Conservation (phyloP, 495 filamentous ascomycete species). For the Xylona heveae region DNA sequence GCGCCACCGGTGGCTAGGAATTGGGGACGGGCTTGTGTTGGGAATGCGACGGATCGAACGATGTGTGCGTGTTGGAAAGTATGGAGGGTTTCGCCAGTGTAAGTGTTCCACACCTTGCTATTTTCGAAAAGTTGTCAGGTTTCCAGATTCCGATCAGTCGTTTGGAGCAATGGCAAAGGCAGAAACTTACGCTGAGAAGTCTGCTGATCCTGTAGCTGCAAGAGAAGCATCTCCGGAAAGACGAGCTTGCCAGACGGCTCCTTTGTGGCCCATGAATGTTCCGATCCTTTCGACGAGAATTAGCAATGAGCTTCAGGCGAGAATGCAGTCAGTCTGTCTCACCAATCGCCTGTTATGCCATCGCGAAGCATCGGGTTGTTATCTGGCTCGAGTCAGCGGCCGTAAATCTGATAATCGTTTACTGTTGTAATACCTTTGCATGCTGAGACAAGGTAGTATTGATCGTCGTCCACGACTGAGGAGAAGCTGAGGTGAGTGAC, state of each 20-base stretch:
- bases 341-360: conserved; percentile 90
- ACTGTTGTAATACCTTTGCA: conserved; percentile 56
- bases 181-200: conserved; percentile 69
- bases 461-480: conserved; percentile 58
- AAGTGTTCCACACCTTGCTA: conserved; percentile 92
- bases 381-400: conserved; percentile 27
- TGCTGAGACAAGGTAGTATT: conserved; percentile 90
- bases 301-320: background rate
- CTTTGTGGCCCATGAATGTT: conserved; percentile 95
- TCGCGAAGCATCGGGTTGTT: conserved; percentile 97
- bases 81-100: conserved; percentile 74
- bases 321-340: conserved; percentile 9
- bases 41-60: conserved; percentile 81
- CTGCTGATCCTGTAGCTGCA: conserved; percentile 81
- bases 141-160: conserved; percentile 3
- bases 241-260: conserved; percentile 87
- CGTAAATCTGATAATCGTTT: background rate
- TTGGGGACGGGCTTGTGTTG: conserved; percentile 46
- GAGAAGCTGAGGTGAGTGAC: conserved; percentile 94
- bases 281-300: conserved; percentile 48
- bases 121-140: conserved; percentile 5
- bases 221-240: conserved; percentile 72
- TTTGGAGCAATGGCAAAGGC: conserved; percentile 1
- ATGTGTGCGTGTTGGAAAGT: conserved; percentile 85
- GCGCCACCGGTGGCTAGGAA: conserved; percentile 80